A percentile compares a stretch with the other conserved stretches of the same genome.
phyloP scores from a whole-genome alignment of 495 filamentous ascomycete genomes.

The Polyplosphaeria fusca region DNA sequence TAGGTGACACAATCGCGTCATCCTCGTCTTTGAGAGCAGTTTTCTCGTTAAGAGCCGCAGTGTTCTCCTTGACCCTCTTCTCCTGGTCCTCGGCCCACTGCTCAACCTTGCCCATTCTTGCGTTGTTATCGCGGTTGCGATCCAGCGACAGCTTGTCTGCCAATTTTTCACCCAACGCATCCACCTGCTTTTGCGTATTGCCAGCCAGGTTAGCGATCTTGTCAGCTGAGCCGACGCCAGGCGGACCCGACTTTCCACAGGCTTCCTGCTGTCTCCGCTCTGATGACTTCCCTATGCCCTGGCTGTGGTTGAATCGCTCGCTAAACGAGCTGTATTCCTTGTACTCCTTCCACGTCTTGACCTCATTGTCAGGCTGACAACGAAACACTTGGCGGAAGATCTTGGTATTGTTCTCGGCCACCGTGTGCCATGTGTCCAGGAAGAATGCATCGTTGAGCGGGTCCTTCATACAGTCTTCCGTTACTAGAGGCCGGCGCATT shows the following conservation, averaged over 20 bases:
- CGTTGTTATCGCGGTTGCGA: slow-evolving; percentile 44
- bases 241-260: slow-evolving; percentile 33
- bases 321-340: slow-evolving; percentile 79
- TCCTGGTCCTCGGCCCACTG: slow-evolving; percentile 43
- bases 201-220: slow-evolving; percentile 16
- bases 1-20: slow-evolving; percentile 16
- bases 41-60: slow-evolving; percentile 43
- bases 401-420: slow-evolving; percentile 91
- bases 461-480: slow-evolving; percentile 73
- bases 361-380: slow-evolving; percentile 94
- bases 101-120: slow-evolving; percentile 43
- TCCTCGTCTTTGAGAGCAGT: slow-evolving; percentile 23
- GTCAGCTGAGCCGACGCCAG: slow-evolving; percentile 28
- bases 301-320: slow-evolving; percentile 70
- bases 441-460: slow-evolving; percentile 81
- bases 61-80: slow-evolving; percentile 8
- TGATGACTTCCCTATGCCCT: slow-evolving; percentile 40
- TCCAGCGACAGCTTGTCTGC: slow-evolving; percentile 33
- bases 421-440: slow-evolving; percentile 80
- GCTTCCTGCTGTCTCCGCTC: slow-evolving; percentile 29
- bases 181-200: slow-evolving; percentile 13
- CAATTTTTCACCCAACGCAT: slow-evolving; percentile 30
- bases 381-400: slow-evolving; percentile 91
- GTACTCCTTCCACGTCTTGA: slow-evolving; percentile 91
- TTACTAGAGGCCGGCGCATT: slow-evolving; percentile 61